A percentile compares a stretch with the other conserved stretches of the same genome.
Evolutionary conservation across 2,329 filamentous ascomycete genomes (phyloP).

Genomic region (Graphiopsis chlorocephala): DNA sequence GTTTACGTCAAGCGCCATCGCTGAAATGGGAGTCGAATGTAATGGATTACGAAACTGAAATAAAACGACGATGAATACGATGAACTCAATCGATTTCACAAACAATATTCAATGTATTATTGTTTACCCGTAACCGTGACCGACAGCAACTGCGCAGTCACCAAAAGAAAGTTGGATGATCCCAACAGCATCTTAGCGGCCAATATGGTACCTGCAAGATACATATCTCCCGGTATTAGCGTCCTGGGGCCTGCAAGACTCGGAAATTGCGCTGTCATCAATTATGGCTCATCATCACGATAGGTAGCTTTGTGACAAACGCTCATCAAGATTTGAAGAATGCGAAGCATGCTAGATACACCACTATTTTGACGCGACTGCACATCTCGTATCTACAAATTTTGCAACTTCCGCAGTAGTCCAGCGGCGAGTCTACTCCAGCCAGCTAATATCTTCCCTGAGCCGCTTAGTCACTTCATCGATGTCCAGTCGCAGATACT

Average conservation of each 20-base stretch:
- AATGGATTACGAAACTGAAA: not conserved
- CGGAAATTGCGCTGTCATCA: not conserved
- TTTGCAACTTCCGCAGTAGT: not conserved
- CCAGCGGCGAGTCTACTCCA: not conserved
- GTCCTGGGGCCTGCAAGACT: not conserved
- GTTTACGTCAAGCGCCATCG: not conserved
- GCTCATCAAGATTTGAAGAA: not conserved
- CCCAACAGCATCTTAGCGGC: not conserved
- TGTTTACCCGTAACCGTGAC: not conserved
- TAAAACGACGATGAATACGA: not conserved
- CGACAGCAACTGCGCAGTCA: not conserved
- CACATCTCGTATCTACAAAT: not conserved
- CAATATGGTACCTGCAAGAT: not conserved
- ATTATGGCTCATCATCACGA: not conserved
- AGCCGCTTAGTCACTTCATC: constrained; percentile 28
- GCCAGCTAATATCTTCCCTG: constrained; percentile 13
- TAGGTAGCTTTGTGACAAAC: not conserved
- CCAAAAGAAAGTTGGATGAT: not conserved
- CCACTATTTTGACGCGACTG: not conserved
- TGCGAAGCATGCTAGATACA: not conserved
- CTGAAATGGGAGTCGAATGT: not conserved
- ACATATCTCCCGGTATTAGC: not conserved
- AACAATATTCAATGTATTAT: not conserved
- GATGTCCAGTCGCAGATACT: constrained; percentile 30
- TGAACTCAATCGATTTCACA: not conserved